These are phyloP conservation scores for Aspergillus sp. DNA, from an alignment of 2,329 filamentous ascomycete species.

Conservation along the genomic window DNA sequence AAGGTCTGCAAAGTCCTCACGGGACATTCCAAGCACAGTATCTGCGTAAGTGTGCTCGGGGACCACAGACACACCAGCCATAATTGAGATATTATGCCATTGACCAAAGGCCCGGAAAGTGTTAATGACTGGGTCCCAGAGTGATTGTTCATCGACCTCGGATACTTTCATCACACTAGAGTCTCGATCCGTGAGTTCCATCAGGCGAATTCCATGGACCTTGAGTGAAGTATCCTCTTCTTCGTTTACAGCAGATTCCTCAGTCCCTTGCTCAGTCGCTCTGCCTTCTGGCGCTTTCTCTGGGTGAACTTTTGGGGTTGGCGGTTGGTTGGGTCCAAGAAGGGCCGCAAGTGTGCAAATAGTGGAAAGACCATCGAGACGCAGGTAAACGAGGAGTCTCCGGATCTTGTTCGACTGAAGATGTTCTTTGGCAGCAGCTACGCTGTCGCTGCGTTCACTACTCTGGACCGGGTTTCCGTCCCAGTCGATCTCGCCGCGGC, in stretches of 20 bases:
- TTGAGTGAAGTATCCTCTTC: conserved; percentile 57
- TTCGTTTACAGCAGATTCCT: conserved; percentile 26
- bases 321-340: conserved; percentile 61
- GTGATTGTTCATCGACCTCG: conserved; percentile 73
- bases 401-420: conserved; percentile 58
- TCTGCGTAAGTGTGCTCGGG: conserved; percentile 79
- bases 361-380: conserved; percentile 81
- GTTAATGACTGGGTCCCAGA: conserved; percentile 83
- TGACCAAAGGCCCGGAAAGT: conserved; percentile 88
- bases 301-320: conserved; percentile 40
- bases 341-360: conserved; percentile 82
- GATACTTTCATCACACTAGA: conserved; percentile 95
- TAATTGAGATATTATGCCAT: conserved; percentile 80
- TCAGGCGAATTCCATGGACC: conserved; percentile 81
- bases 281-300: conserved; percentile 28
- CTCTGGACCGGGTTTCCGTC: conserved; percentile 61
- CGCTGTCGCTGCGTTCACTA: conserved; percentile 49
- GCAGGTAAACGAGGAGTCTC: conserved; percentile 77
- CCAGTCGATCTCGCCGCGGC: conserved; percentile 90
- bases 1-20: conserved; percentile 72
- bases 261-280: conserved; percentile 25
- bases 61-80: conserved; percentile 78
- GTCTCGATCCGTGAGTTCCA: conserved; percentile 87
- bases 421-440: conserved; percentile 53
- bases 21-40: conserved; percentile 71